Conservation (phyloP, 352 stramenopile genomes). For the Elongisporangium anandrum region DNA sequence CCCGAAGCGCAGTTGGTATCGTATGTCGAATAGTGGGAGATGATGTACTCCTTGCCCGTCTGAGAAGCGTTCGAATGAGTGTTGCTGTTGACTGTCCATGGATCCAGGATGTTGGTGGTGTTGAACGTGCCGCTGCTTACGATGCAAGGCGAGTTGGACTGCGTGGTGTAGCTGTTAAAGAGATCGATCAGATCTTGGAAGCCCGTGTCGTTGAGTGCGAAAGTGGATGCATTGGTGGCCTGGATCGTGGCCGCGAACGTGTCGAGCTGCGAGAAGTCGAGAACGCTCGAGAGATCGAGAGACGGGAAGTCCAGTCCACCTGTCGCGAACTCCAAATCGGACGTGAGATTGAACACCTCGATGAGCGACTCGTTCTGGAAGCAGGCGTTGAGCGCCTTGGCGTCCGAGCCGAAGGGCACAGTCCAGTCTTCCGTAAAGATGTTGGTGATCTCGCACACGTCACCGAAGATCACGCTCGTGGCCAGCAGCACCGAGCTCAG, state of each 20-base stretch:
- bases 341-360: constrained; percentile 49
- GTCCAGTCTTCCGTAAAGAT: constrained; percentile 58
- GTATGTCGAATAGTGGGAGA: constrained; percentile 3
- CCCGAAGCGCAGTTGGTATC: constrained; percentile 2
- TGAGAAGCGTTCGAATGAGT: constrained; percentile 1
- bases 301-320: constrained; percentile 51
- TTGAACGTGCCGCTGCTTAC: constrained; percentile 19
- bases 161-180: constrained; percentile 25
- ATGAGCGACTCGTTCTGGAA: constrained; percentile 61
- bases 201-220: constrained; percentile 15
- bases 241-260: constrained; percentile 21
- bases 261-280: constrained; percentile 46
- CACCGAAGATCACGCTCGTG: constrained; percentile 48
- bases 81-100: constrained; percentile 25
- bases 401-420: constrained; percentile 33
- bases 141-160: constrained; percentile 7
- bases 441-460: constrained; percentile 49
- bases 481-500: constrained; percentile 50
- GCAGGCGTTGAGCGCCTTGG: constrained; percentile 49
- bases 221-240: constrained; percentile 14
- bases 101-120: constrained; percentile 19
- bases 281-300: constrained; percentile 22
- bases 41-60: constrained; percentile 9
- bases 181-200: constrained; percentile 8
- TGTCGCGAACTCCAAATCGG: constrained; percentile 51